Conservation (phyloP, 345 rosid species). For the Rubroshorea leprosula region DNA sequence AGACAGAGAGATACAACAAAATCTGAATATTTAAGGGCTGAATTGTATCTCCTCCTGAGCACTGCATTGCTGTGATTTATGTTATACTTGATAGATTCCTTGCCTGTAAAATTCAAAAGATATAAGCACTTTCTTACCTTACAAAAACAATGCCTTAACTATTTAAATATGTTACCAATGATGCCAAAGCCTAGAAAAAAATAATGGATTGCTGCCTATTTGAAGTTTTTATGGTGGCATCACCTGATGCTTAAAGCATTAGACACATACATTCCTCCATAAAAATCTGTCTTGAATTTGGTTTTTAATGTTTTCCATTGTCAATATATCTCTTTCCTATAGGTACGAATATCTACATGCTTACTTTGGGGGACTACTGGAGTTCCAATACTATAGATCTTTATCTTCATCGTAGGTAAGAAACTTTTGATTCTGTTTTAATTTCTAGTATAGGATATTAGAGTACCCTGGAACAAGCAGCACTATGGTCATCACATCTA, state of each 20-base stretch:
- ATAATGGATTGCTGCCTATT: not conserved
- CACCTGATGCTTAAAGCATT: not conserved
- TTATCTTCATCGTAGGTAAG: constrained; percentile 82
- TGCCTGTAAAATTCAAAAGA: too few species aligned
- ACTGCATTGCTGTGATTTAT: too few species aligned
- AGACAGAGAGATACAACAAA: too few species aligned
- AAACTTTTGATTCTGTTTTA: not conserved
- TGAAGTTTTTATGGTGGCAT: not conserved
- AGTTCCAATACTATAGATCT: constrained; percentile 91
- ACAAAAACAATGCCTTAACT: too few species aligned
- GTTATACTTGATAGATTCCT: too few species aligned
- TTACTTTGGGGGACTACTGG: constrained; percentile 89
- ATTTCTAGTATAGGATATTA: not conserved
- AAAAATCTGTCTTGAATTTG: not conserved
- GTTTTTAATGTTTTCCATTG: constrained; percentile 2
- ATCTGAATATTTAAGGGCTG: too few species aligned
- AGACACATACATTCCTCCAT: not conserved
- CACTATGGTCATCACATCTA: not conserved
- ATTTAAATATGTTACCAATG: too few species aligned
- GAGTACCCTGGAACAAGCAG: not conserved
- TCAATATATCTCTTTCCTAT: constrained; percentile 12
- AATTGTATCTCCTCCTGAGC: too few species aligned
- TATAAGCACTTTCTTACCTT: too few species aligned
- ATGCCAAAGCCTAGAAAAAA: too few species aligned
- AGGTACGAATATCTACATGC: constrained; percentile 93